phyloP scores from a whole-genome alignment of 768 basidiomycete genomes.

The Psilocybe cubensis region DNA sequence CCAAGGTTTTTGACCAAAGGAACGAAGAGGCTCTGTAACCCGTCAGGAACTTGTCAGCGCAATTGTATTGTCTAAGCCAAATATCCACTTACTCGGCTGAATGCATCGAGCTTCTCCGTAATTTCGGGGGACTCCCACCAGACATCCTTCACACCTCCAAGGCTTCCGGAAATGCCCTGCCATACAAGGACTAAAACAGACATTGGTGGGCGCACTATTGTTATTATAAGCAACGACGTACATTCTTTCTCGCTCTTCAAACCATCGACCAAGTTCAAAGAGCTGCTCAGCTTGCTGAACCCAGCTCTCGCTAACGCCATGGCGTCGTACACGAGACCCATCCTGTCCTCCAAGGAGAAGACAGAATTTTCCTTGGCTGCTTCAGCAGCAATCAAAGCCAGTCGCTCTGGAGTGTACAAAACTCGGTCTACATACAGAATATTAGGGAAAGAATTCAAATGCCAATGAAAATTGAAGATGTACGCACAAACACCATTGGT shows the following conservation, averaged over 20 bases:
- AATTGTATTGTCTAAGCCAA: not conserved
- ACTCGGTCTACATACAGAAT: constrained; percentile 66
- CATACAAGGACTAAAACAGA: constrained; percentile 73
- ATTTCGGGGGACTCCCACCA: constrained; percentile 84
- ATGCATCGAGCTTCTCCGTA: constrained; percentile 56
- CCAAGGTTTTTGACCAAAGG: constrained; percentile 83
- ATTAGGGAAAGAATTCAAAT: not conserved
- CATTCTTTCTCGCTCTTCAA: constrained; percentile 80
- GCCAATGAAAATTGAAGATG: not conserved
- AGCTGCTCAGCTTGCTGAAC: constrained; percentile 73
- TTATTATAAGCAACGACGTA: constrained; percentile 23
- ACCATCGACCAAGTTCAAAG: constrained; percentile 71
- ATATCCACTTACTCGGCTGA: constrained; percentile 53
- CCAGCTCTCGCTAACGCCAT: constrained; percentile 84
- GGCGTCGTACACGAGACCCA: constrained; percentile 87
- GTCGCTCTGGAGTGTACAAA: constrained; percentile 79
- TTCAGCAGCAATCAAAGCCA: constrained; percentile 78
- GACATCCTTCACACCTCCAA: constrained; percentile 57
- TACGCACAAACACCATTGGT: constrained; percentile 87
- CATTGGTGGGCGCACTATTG: not conserved
- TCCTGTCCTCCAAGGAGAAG: constrained; percentile 84
- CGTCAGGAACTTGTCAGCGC: not conserved
- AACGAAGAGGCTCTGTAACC: constrained; percentile 57
- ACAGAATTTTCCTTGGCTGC: constrained; percentile 66
- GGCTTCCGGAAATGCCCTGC: constrained; percentile 64